Base-by-base conservation (phyloP, 495 filamentous ascomycete genomes). In the Penicillium canariense region DNA sequence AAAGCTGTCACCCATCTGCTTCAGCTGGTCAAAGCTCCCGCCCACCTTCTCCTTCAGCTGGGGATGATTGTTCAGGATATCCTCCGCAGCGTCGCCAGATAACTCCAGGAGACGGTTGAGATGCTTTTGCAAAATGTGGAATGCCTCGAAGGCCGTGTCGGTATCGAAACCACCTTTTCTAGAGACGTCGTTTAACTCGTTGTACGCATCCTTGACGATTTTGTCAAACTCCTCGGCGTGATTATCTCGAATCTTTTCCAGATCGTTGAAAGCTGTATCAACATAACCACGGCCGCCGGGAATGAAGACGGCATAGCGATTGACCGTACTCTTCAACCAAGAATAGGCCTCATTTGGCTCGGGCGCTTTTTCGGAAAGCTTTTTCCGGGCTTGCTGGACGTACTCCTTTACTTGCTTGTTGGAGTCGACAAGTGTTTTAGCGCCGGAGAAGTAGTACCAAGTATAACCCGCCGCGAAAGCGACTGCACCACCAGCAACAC, bases 51-150 rank as follows among this genome's bases (percentile, higher is more conserved):
- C 79, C 71, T 86, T 85, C 10, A 88, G 56, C 58, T 83, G 58
- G 1, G 86, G 86, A 57, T 88, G 86, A 55, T 86, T 84, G 44
- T 86, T 72, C 31, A 87, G 62, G 27, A 88, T 76, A 47, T 87
- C 76, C 31, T 74, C 67, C 17, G 77, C 72, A 0, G 82, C 78
- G 56, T 82, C 79, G 12, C 75, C 78, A 5, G 81, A 77, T 14
- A 88, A 67, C 11, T 75, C 76, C 15, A 74, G 75, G 1, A 87
- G 57, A 31, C 76, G 69, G 30, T 71, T 69, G 2, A 75, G 52
- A 28, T 84, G 65, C 35, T 81, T 83, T 6, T 81, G 67, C 10
- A 88, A 58, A 11, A 84, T 70, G 0, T 79, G 69, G 63, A 78
- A 81, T 1, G 76, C 68, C 59, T 81, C 73, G 23, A 67, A 63